These are phyloP conservation scores for Cytospora leucostoma DNA, from an alignment of 2,329 filamentous ascomycete genomes.

Conservation along the genomic window DNA sequence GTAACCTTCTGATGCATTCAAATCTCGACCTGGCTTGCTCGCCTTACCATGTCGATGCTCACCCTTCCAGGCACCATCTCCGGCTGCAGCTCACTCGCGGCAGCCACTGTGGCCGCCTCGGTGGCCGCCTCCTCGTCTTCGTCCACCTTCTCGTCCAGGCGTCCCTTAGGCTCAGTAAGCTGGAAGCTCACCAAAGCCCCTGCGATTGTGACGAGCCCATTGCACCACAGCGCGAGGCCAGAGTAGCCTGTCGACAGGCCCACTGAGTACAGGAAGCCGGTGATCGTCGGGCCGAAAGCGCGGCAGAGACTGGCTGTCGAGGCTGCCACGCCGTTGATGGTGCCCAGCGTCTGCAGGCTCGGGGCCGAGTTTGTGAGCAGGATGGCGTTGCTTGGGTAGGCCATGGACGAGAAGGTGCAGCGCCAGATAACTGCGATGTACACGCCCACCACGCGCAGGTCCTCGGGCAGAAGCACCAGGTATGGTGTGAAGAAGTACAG, in stretches of 20 bases:
- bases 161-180: conserved; percentile 65
- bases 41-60: conserved; percentile 27
- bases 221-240: conserved; percentile 92
- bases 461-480: conserved; percentile 76
- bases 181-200: conserved; percentile 76
- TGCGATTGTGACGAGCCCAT: conserved; percentile 70
- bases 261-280: conserved; percentile 79
- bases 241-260: conserved; percentile 81
- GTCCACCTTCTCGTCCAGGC: conserved; percentile 43
- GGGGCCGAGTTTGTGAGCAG: conserved; percentile 87
- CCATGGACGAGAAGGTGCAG: conserved; percentile 87
- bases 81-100: conserved; percentile 27
- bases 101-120: conserved; percentile 27
- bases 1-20: conserved; percentile 1
- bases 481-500: conserved; percentile 90
- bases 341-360: conserved; percentile 80
- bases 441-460: conserved; percentile 71
- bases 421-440: conserved; percentile 84
- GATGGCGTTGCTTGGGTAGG: conserved; percentile 88
- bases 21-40: conserved; percentile 26
- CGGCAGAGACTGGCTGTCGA: conserved; percentile 88
- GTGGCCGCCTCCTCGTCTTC: conserved; percentile 44
- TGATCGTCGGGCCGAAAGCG: conserved; percentile 85
- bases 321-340: conserved; percentile 88
- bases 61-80: conserved; percentile 28